phyloP scores from a whole-genome alignment of 2,329 filamentous ascomycete genomes.

The Bimuria novae-zelandiae region DNA sequence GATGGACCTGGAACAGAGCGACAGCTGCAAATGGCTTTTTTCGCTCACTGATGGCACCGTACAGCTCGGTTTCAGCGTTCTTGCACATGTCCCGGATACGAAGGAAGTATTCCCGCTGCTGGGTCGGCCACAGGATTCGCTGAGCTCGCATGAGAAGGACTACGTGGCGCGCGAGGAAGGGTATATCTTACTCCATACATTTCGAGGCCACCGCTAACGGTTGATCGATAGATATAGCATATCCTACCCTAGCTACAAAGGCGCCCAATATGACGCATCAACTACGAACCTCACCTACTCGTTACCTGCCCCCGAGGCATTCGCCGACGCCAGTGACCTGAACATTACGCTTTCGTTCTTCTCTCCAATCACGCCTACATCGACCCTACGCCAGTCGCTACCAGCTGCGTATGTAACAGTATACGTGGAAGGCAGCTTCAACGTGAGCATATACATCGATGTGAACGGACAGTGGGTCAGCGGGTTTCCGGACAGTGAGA shows the following conservation, averaged over 20 bases:
- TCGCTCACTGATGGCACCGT: too few relatives aligned
- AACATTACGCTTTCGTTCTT: constrained; percentile 69
- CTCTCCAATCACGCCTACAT: constrained; percentile 80
- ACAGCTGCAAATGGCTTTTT: too few relatives aligned
- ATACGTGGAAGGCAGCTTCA: constrained; percentile 67
- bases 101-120: constrained; percentile 66
- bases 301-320: constrained; percentile 57
- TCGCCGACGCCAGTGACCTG: constrained; percentile 47
- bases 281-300: constrained; percentile 71
- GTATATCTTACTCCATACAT: constrained; percentile 28
- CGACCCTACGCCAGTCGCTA: constrained; percentile 77
- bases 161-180: constrained; percentile 41
- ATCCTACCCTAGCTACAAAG: constrained; percentile 62
- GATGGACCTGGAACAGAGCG: neutral
- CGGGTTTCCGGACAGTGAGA: constrained; percentile 69
- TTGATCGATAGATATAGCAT: constrained; percentile 55
- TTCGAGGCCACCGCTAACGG: too few relatives aligned
- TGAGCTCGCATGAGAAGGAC: constrained; percentile 50
- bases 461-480: constrained; percentile 74
- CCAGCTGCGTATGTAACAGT: constrained; percentile 81
- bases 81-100: constrained; percentile 65
- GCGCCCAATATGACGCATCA: constrained; percentile 69
- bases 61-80: constrained; percentile 65
- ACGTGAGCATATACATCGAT: constrained; percentile 54
- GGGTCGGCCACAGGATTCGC: constrained; percentile 68